phyloP scores from a whole-genome alignment of 768 basidiomycete species.

The Asterophora parasitica region DNA sequence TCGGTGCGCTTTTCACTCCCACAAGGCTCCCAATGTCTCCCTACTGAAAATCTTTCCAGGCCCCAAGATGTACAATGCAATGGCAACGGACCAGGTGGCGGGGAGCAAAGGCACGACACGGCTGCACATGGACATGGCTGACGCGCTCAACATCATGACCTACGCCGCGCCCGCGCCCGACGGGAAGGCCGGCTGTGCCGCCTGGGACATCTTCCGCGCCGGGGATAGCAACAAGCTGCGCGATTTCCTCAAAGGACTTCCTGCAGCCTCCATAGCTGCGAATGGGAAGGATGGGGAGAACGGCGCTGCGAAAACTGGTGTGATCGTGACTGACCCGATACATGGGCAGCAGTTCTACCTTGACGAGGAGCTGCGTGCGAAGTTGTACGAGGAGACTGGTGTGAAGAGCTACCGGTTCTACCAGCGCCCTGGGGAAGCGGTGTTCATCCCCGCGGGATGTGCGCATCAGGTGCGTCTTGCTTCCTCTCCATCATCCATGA shows the following conservation, averaged over 20 bases:
- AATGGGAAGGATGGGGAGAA: background rate
- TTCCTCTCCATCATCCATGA: background rate
- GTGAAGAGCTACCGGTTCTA: constrained; percentile 82
- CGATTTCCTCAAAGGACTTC: constrained; percentile 48
- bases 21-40: background rate
- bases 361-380: constrained; percentile 59
- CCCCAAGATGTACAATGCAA: constrained; percentile 94
- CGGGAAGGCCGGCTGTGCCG: constrained; percentile 73
- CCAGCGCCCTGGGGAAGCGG: constrained; percentile 87
- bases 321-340: constrained; percentile 65
- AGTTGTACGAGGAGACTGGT: constrained; percentile 60
- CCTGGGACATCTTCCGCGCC: constrained; percentile 87
- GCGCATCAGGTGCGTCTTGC: constrained; percentile 68
- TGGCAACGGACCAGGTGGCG: constrained; percentile 59
- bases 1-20: constrained; percentile 44
- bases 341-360: constrained; percentile 88
- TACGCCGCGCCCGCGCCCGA: constrained; percentile 54
- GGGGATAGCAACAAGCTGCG: constrained; percentile 79
- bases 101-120: constrained; percentile 83
- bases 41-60: constrained; percentile 37
- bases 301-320: constrained; percentile 32
- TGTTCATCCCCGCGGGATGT: constrained; percentile 94
- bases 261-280: background rate
- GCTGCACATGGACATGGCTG: constrained; percentile 93
- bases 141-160: constrained; percentile 90